Base-by-base conservation (phyloP, 2,329 filamentous ascomycete genomes). In the Lachnum nothofagi region DNA sequence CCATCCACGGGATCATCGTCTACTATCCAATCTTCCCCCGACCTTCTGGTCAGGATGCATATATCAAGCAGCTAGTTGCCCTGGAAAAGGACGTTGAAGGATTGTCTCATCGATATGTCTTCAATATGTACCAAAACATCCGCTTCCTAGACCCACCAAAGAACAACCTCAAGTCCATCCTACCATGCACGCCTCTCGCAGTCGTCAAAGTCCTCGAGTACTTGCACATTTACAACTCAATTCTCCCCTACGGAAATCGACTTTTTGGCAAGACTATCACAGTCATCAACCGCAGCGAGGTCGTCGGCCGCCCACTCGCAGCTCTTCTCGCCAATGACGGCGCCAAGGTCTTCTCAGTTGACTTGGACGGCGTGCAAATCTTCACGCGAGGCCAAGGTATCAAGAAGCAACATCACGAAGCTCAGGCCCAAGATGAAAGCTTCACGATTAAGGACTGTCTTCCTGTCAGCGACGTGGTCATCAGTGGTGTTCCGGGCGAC, bases 111-210 rank as follows among this genome's bases (percentile, higher is more conserved):
- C 85, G 84, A 65, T 91, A 97, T 72, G 86, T 97, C 65, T 91
- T 91, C 80, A 98, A 98, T 78, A 96, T 98, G 91, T 98, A 97
- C 73, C 88, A 96, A 75, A 98, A 98, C 73, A 82, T 95, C 62
- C 88, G 93, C 57, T 97, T 91, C 74, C 77, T 98, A 48, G 93
- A 98, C 70, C 74, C 83, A 20, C 85, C 85, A 4, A 69, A 76
- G 37, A 87, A 89, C 68, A 76, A 74, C 50, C 87, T 88, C 68
- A 97, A 98, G 74, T 94, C 86, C 42, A 88, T 97, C 58, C 74
- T 98, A 44, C 93, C 93, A 4, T 98, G 93, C 76, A 98, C 93
- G 2, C 93, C 93, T 14, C 79, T 98, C 20, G 93, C 93, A 22
- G 86, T 95, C 52, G 88, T 97, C 74, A 98, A 98, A 77, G 94